A percentile compares a stretch with the other conserved stretches of the same genome.
phyloP scores from a whole-genome alignment of 345 rosid species.

The Acer saccharum region DNA sequence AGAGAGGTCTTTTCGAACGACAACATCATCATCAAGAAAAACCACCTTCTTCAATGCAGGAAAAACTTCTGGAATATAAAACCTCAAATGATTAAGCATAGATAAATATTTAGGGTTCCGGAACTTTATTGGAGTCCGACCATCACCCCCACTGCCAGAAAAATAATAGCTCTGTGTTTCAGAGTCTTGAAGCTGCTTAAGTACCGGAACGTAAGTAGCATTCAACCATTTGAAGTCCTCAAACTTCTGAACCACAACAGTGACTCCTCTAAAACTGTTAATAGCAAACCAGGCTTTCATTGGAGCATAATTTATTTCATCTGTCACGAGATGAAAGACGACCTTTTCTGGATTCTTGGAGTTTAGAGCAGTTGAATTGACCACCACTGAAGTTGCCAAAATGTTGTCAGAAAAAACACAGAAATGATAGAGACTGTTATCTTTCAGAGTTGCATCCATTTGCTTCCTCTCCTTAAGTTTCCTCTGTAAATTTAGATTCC shows the following conservation, averaged over 20 bases:
- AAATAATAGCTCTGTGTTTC: slow-evolving; percentile 90
- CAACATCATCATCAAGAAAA: slow-evolving; percentile 91
- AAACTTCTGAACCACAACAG: slow-evolving; percentile 84
- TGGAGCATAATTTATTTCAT: slow-evolving; percentile 79
- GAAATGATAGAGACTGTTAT: slow-evolving; percentile 68
- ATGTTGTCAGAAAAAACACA: slow-evolving; percentile 90
- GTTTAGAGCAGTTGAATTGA: slow-evolving; percentile 76
- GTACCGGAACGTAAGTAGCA: slow-evolving; percentile 92
- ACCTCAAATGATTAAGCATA: slow-evolving; percentile 89
- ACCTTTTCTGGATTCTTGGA: slow-evolving; percentile 61
- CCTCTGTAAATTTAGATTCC: slow-evolving; percentile 46
- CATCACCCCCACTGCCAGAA: slow-evolving; percentile 69
- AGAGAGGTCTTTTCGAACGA: slow-evolving; percentile 74
- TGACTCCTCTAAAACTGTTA: slow-evolving; percentile 66
- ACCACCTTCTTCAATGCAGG: slow-evolving; percentile 80
- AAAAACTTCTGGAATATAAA: slow-evolving; percentile 88
- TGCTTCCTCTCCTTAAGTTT: slow-evolving; percentile 41
- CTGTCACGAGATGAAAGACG: slow-evolving; percentile 86
- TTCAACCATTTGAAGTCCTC: slow-evolving; percentile 92
- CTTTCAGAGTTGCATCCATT: slow-evolving; percentile 51
- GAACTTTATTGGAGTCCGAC: slow-evolving; percentile 84
- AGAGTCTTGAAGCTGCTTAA: slow-evolving; percentile 92
- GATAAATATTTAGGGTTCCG: slow-evolving; percentile 91
- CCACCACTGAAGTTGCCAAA: slow-evolving; percentile 89
- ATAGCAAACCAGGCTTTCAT: slow-evolving; percentile 89